Evolutionary conservation across 805 yeast species (phyloP), one percentile per base, ranked within the genome.

Genomic region (Saitoella complicata): DNA sequence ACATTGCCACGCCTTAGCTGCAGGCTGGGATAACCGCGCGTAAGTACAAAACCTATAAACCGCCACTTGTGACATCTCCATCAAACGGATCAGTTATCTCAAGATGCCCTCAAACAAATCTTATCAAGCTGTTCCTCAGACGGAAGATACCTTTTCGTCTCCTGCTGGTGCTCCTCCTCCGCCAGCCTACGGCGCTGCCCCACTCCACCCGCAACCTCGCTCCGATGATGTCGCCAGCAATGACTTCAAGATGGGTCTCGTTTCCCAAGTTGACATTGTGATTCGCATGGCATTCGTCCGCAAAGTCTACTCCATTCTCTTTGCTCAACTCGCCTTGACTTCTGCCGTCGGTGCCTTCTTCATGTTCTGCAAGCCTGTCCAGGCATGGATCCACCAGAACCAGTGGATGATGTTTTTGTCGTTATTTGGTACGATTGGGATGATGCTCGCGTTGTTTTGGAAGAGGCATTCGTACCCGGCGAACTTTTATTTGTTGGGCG

Each of bases 161-260:
- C 21, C 21, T 21, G 21, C 21, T 21, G 21, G 21, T 21, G 21
- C 21, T 21, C 21, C 21, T 21, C 21, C 21, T 21, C 21, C 21
- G 21, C 21, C 21, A 21, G 21, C 21, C 21, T 21, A 21, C 21
- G 21, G 21, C 21, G 45, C 37, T n/a, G 45, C 32, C 12, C 45
- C 45, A 41, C 37, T 42, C 29, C 11, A 35, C 12, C 10, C 11
- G 5, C 41, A 30, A 39, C 32, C 32, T 32, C 38, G 34, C n/a
- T 11, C 38, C n/a, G 39, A 37, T 80, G 39, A n/a, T n/a, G 42
- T 40, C 10, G 42, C n/a, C 9, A 42, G 4, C 81, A 4, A 84
- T 53, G 94, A 83, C 61, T 85, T 84, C 73, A 85, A 84, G 59
- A 83, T 80, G 34, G 80, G 80, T 5, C 71, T 73, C 43, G 93